Conservation (phyloP, 192 early-diverging fungal species). For the Oehlia diaphana region DNA sequence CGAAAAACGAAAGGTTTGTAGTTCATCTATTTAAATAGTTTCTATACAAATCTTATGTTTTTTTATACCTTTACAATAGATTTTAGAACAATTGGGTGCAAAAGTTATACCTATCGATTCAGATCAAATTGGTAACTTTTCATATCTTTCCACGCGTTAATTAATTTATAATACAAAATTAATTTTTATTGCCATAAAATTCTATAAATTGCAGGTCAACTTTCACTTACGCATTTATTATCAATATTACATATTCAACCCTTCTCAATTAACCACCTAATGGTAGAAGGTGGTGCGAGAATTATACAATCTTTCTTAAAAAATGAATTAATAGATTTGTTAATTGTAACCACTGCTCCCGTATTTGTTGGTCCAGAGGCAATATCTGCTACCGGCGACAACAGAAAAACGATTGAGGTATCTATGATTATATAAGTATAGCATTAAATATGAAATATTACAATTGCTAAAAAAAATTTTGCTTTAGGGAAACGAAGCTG, state of each 20-base stretch:
- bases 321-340: slow-evolving; percentile 42
- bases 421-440: neutral
- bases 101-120: slow-evolving; percentile 46
- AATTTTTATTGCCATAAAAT: neutral
- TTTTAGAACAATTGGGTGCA: slow-evolving; percentile 63
- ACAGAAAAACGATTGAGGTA: neutral
- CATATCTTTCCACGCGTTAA: neutral
- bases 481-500: neutral
- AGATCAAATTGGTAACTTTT: slow-evolving; percentile 38
- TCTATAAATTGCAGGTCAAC: slow-evolving; percentile 18
- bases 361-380: slow-evolving; percentile 63
- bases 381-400: slow-evolving; percentile 45
- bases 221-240: slow-evolving; percentile 32
- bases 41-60: neutral
- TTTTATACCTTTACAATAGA: neutral
- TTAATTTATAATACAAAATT: neutral
- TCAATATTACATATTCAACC: slow-evolving; percentile 14
- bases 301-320: slow-evolving; percentile 69
- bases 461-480: neutral
- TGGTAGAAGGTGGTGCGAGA: slow-evolving; percentile 88
- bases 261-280: slow-evolving; percentile 54
- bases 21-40: neutral
- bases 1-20: slow-evolving; percentile 21
- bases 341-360: slow-evolving; percentile 76
- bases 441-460: too few species aligned